Evolutionary conservation across 768 basidiomycete species (phyloP), one percentile per base, ranked within the genome.

Genomic region (Hypsizygus marmoreus): DNA sequence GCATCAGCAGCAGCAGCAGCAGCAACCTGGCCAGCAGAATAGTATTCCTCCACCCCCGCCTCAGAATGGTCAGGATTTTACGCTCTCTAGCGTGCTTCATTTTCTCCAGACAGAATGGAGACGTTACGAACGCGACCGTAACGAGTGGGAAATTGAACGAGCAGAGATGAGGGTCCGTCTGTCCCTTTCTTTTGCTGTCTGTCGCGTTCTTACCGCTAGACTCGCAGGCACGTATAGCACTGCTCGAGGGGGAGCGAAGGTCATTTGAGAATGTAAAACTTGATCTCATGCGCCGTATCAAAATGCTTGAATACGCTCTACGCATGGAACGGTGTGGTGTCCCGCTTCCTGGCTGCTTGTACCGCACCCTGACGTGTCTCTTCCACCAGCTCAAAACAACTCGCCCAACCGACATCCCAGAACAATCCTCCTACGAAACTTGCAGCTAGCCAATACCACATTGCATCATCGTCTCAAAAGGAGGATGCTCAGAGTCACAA

Each of bases 61-160:
- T 12, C 87, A 88, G 70, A 91, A 86, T 60, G 88, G 88, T 53
- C 90, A 92, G 66, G 93, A 95, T 68, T 91, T 88, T 66, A 97
- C 87, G 36, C 83, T 98, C 43, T 95, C 94, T 5, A 88, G 82
- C 60, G 94, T 98, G 48, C 78, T 99, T 51, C 97, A 99, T 73
- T 99, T 92, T 67, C 79, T 98, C 40, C 97, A 99, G 73, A 92
- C 91, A 16, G 97, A 99, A 75, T 97, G 95, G 92, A 79, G 97
- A 51, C 79, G 91, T 49, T 98, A 97, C 62, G 97, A 98, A 69
- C 86, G 95, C 65, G 97, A 99, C 72, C 80, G 95, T 60, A 99
- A 99, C 65, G 97, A 99, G 71, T 99, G 95, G 95, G 97, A 99
- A 76, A 99, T 99, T 59, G 97, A 98, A 70, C 78, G 97, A 57